Conservation (phyloP, 352 stramenopile genomes). For the Phytophthora tentaculata region DNA sequence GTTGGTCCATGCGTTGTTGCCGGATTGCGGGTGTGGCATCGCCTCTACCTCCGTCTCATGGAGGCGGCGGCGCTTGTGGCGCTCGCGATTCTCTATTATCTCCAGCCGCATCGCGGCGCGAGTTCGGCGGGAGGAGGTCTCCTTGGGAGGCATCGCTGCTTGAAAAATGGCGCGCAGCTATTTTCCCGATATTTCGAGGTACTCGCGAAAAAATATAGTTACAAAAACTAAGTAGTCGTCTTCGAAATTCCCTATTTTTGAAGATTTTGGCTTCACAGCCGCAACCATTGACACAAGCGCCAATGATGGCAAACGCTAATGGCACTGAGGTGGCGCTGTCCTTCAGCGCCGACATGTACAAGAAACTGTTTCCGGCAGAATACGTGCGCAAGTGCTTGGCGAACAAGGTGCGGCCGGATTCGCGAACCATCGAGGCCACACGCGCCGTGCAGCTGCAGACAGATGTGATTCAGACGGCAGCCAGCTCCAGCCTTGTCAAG, state of each 20-base stretch:
- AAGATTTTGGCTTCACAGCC: too few relatives aligned
- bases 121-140: conserved; percentile 2
- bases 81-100: neutral
- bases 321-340: conserved; percentile 45
- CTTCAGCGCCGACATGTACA: conserved; percentile 76
- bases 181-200: neutral
- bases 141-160: conserved; percentile 15
- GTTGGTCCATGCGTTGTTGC: conserved; percentile 7
- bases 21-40: neutral
- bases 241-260: conserved; percentile 14
- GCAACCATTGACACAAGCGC: neutral
- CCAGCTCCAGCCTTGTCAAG: conserved; percentile 79
- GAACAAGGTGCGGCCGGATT: conserved; percentile 66
- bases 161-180: conserved; percentile 13
- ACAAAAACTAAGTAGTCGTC: conserved; percentile 14
- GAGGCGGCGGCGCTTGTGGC: neutral
- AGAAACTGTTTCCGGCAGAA: conserved; percentile 76
- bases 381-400: conserved; percentile 72
- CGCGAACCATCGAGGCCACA: conserved; percentile 49
- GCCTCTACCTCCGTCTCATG: neutral
- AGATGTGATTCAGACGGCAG: conserved; percentile 63
- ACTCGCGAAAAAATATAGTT: too few relatives aligned
- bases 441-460: conserved; percentile 72
- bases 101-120: neutral
- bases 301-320: conserved; percentile 17